phyloP scores from a whole-genome alignment of 495 filamentous ascomycete genomes.

The Arthonia radiata region DNA sequence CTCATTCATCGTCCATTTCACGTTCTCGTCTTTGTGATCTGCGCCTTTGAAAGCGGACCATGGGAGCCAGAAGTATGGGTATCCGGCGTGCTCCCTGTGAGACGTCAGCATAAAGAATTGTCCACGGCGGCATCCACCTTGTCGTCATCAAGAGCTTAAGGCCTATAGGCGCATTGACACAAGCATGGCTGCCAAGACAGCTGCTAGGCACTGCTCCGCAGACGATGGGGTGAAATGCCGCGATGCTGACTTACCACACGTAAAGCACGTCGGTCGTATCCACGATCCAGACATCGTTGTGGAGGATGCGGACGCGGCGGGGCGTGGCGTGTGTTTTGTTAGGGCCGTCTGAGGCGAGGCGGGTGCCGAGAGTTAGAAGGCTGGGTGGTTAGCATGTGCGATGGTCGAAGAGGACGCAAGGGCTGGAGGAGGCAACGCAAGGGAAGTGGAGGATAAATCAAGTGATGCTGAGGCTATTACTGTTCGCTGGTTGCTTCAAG shows the following conservation, averaged over 20 bases:
- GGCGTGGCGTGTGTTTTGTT: slow-evolving; percentile 15
- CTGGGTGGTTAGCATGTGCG: too few relatives aligned
- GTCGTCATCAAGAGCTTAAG: not conserved
- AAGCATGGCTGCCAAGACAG: not conserved
- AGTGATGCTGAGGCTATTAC: not conserved
- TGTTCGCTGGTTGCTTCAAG: not conserved
- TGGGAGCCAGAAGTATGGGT: not conserved
- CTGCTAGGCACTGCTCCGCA: too few relatives aligned
- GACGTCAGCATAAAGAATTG: not conserved
- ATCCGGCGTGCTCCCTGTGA: slow-evolving; percentile 1
- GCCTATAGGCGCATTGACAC: not conserved
- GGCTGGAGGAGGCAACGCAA: not conserved
- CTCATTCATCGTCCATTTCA: too few relatives aligned
- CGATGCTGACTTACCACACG: slow-evolving; percentile 23
- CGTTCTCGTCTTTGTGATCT: too few relatives aligned
- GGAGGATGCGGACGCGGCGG: slow-evolving; percentile 15
- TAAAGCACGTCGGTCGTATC: slow-evolving; percentile 15
- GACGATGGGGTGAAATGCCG: too few relatives aligned
- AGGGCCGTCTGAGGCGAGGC: slow-evolving; percentile 15
- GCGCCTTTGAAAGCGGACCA: too few relatives aligned
- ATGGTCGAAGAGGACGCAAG: too few relatives aligned
- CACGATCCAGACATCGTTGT: slow-evolving; percentile 13
- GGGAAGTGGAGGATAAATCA: not conserved
- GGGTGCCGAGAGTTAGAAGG: slow-evolving; percentile 16
- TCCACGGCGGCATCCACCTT: not conserved